Percentiles rank a stretch among this genome's conserved stretches.
Conservation (phyloP, 192 early-diverging fungal species). For the Phycomyces nitens region DNA sequence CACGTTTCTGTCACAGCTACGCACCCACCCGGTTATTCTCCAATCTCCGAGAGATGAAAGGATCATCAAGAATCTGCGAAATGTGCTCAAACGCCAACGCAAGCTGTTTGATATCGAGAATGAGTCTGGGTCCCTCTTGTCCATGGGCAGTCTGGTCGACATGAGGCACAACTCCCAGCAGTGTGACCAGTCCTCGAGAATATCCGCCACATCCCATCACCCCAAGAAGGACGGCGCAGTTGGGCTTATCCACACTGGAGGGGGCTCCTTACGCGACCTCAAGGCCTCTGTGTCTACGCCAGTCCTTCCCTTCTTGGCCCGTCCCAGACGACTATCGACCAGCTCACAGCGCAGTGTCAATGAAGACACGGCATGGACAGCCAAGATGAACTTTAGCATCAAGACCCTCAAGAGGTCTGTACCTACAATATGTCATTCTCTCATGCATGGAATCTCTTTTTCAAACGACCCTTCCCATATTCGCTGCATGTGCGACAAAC, state of each 20-base stretch:
- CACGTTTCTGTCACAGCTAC: slow-evolving; percentile 42
- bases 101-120: slow-evolving; percentile 20
- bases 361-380: slow-evolving; percentile 23
- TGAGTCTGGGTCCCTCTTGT: background rate
- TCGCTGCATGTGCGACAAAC: background rate
- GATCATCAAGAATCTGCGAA: slow-evolving; percentile 43
- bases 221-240: slow-evolving; percentile 22
- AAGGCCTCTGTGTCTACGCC: slow-evolving; percentile 20
- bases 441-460: slow-evolving; percentile 14
- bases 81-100: slow-evolving; percentile 44
- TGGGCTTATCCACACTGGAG: slow-evolving; percentile 10
- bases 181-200: background rate
- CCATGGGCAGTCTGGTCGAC: background rate
- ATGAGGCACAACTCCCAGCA: background rate
- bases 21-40: slow-evolving; percentile 32
- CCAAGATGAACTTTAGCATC: slow-evolving; percentile 23
- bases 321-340: slow-evolving; percentile 19
- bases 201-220: background rate
- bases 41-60: slow-evolving; percentile 40
- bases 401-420: slow-evolving; percentile 28
- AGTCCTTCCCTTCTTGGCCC: slow-evolving; percentile 11
- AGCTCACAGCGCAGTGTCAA: slow-evolving; percentile 23
- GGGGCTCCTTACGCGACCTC: background rate
- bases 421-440: slow-evolving; percentile 18
- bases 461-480: background rate